Base-by-base conservation (phyloP, 2,329 filamentous ascomycete species). In the Fusarium falciforme region DNA sequence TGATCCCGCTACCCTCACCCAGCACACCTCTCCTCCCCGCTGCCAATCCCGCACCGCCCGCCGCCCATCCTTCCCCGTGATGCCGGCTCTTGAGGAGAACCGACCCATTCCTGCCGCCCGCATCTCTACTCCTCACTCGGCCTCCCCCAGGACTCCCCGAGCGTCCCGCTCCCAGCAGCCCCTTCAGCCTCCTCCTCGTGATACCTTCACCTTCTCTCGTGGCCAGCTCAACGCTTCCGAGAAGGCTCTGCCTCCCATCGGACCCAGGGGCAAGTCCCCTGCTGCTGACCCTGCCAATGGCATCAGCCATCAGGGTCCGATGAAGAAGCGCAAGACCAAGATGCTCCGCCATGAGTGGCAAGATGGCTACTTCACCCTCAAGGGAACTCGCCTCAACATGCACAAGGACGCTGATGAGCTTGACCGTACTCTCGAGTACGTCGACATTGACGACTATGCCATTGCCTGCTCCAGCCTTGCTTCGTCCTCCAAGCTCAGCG, bases 341-440 rank as follows among this genome's bases (percentile, higher is more conserved):
- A 91, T 98, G 86, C 89, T 98, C 70, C 93, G 94, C 49, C 94
- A 97, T 82, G 95, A 98, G 85, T 98, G 95, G 95, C 91, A 95
- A 79, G 94, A 97, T 81, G 93, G 94, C 76, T 96, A 96, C 85
- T 97, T 96, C 82, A 94, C 94, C 29, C 92, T 98, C 72, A 91
- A 92, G 78, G 93, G 93, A 67, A 94, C 91, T 29, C 89, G 90
- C 31, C 87, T 94, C 40, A 91, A 93, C 64, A 93, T 96, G 89
- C 93, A 95, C 86, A 91, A 92, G 79, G 89, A 93, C 72, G 83
- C 83, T 36, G 79, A 81, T 61, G 82, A 84, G 61, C 76, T 86
- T 35, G 86, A 88, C 75, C 87, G 87, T 73, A 91, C 93, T 27
- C 88, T 94, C 67, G 92, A 95, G 84, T 93, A 92, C 80, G 92